These are phyloP conservation scores for Escovopsis sp. DNA, from an alignment of 2,329 filamentous ascomycete species.

Conservation along the genomic window DNA sequence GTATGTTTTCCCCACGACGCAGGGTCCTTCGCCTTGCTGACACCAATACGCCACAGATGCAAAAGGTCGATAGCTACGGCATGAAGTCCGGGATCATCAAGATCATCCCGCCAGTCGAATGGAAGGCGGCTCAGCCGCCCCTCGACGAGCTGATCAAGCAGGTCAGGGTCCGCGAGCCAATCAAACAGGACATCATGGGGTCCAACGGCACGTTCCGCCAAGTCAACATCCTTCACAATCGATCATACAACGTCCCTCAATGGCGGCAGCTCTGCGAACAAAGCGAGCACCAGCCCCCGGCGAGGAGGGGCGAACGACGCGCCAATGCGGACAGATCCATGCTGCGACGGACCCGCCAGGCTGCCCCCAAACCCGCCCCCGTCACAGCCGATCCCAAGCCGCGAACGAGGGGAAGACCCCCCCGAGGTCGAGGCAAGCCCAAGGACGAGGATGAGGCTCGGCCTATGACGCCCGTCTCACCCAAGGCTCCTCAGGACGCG, in stretches of 20 bases:
- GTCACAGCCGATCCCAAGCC: conserved; percentile 22
- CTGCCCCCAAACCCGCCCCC: conserved; percentile 15
- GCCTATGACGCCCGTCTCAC: conserved; percentile 44
- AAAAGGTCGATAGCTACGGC: conserved; percentile 80
- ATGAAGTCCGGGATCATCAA: conserved; percentile 98
- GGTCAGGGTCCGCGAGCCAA: conserved; percentile 88
- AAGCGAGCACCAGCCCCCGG: conserved; percentile 89
- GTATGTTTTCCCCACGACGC: too few species aligned
- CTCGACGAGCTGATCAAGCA: conserved; percentile 80
- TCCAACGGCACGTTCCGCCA: conserved; percentile 92
- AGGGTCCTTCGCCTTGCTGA: too few species aligned
- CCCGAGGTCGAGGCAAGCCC: conserved; percentile 22
- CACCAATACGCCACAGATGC: conserved; percentile 37
- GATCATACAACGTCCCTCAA: conserved; percentile 91
- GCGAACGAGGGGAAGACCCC: conserved; percentile 24
- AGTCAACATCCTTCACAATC: conserved; percentile 89
- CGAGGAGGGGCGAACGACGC: conserved; percentile 68
- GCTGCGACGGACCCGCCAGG: conserved; percentile 23
- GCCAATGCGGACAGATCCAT: conserved; percentile 41
- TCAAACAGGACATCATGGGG: conserved; percentile 96
- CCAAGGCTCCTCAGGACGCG: conserved; percentile 20
- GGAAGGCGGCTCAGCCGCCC: conserved; percentile 65
- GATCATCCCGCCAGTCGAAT: conserved; percentile 84
- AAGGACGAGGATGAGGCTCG: conserved; percentile 31
- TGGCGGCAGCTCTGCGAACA: conserved; percentile 91